Conservation (phyloP, 2,329 filamentous ascomycete genomes). For the Orbilia brochopaga region DNA sequence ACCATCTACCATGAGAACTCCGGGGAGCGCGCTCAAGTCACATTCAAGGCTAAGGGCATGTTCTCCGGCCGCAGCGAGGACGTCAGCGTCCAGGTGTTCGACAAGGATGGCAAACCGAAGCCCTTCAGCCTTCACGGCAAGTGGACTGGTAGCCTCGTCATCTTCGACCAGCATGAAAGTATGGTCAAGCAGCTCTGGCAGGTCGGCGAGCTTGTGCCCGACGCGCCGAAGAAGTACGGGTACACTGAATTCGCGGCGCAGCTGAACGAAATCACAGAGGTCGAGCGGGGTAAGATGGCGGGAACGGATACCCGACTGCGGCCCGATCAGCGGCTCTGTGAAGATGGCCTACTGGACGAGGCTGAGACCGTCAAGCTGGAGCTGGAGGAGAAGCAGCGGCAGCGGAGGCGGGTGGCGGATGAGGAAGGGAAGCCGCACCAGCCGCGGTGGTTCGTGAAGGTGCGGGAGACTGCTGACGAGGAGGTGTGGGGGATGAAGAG, state of each 20-base stretch:
- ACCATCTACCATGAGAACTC: conserved; percentile 81
- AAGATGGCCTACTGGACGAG: conserved; percentile 78
- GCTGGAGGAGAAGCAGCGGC: conserved; percentile 84
- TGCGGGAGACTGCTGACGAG: conserved; percentile 66
- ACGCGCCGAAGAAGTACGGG: conserved; percentile 80
- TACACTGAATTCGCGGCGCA: conserved; percentile 83
- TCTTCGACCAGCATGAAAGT: conserved; percentile 57
- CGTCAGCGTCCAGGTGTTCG: conserved; percentile 75
- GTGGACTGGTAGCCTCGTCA: conserved; percentile 75
- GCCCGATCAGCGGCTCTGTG: conserved; percentile 84
- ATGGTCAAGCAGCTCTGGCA: conserved; percentile 78
- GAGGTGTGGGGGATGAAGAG: conserved; percentile 77
- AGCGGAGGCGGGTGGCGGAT: conserved; percentile 76
- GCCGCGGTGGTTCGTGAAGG: conserved; percentile 83
- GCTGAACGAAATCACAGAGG: conserved; percentile 83
- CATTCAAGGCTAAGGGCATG: conserved; percentile 95
- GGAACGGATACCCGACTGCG: conserved; percentile 82
- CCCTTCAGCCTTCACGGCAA: conserved; percentile 76
- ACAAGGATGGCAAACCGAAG: conserved; percentile 69
- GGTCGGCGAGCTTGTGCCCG: conserved; percentile 76
- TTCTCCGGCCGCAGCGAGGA: conserved; percentile 95
- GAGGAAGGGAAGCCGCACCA: conserved; percentile 73
- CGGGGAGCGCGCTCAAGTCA: conserved; percentile 80
- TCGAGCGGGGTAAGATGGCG: conserved; percentile 77
- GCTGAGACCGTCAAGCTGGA: conserved; percentile 83